phyloP scores from a whole-genome alignment of 225 moss, liverwort and hornwort species.

The Bryoerythrophyllum caledonicum region DNA sequence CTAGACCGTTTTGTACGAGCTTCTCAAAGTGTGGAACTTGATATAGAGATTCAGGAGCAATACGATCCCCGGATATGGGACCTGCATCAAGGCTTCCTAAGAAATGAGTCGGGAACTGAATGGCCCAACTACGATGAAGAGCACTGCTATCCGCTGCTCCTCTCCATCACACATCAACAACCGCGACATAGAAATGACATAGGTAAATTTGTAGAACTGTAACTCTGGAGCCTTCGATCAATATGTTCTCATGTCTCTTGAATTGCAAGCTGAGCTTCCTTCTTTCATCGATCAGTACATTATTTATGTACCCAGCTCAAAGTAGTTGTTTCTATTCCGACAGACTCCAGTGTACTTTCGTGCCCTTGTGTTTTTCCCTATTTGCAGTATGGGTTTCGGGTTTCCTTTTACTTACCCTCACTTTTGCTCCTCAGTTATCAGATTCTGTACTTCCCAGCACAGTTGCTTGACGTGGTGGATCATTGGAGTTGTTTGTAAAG shows the following conservation, averaged over 20 bases:
- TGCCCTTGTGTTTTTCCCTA: background rate
- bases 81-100: constrained; percentile 58
- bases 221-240: background rate
- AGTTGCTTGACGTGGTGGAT: no score
- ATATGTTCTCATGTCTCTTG: background rate
- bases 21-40: constrained; percentile 47
- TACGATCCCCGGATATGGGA: constrained; percentile 72
- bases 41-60: constrained; percentile 59
- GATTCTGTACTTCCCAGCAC: background rate
- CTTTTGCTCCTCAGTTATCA: background rate
- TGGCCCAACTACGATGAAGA: constrained; percentile 89
- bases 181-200: background rate
- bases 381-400: background rate
- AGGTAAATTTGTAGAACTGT: background rate
- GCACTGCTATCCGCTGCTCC: constrained; percentile 76
- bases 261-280: background rate
- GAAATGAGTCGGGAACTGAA: constrained; percentile 32
- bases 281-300: background rate
- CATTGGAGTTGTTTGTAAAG: no score
- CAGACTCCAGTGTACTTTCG: background rate
- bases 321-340: background rate
- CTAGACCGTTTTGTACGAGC: constrained; percentile 66
- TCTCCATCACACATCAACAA: constrained; percentile 45
- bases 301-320: background rate
- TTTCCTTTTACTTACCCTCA: background rate